Base-by-base conservation (phyloP, 2,329 filamentous ascomycete genomes). In the Hymenoscyphus albidus region DNA sequence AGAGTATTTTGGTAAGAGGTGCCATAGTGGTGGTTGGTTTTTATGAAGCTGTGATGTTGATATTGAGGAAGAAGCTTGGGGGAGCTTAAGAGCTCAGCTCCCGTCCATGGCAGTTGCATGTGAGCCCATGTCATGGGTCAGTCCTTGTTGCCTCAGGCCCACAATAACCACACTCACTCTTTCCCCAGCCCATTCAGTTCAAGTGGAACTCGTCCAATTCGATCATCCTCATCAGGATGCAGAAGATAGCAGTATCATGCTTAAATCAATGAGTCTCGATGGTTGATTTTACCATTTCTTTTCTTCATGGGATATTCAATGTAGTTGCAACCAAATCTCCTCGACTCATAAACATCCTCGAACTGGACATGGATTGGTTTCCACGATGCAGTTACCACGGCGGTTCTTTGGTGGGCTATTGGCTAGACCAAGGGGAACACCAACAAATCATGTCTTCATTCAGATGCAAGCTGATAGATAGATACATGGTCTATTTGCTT, bases 281-380 rank as follows among this genome's bases (percentile, higher is more conserved):
- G 35, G 35, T 10, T 35, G 35, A 1, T 35, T 6, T 35, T 58
- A 27, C 27, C 3, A 27, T 27, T 27, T 27, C 27, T 27, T 27
- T 27, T 27, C 27, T 27, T 27, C 27, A 3, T 3, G 27, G 27
- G 2, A 27, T 27, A 27, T 27, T 3, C 27, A 27, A 27, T 27
- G 27, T 27, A 27, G 27, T 27, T 27, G 27, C 27, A 27, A 27
- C 27, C 27, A 27, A 27, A 27, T 27, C 27, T 27, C 27, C 27
- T 27, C 27, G 27, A 27, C 27, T 27, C 27, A 3, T 27, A 68
- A 61, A 70, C 65, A 32, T 65, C 70, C n/a, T 84, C 84, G 6
- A 83, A 87, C 72, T 88, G 85, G 85, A 74, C 88, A 42, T 79
- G 85, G 42, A 80, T 82, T 12, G 84, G 81, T 22, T 88, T 88